phyloP scores from a whole-genome alignment of 768 basidiomycete species.

The Tephrocybe sp. region DNA sequence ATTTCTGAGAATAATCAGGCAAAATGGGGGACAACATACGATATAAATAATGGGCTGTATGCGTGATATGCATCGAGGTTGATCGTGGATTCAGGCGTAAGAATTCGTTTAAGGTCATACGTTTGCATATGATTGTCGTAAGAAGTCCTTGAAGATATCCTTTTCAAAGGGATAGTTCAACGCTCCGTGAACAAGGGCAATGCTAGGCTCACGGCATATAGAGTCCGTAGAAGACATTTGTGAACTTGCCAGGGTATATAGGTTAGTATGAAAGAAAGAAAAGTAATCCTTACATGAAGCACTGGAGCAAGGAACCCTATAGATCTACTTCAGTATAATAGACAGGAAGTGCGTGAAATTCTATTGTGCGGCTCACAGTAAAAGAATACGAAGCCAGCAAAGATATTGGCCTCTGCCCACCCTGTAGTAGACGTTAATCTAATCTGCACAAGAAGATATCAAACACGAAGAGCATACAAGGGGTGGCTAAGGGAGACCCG shows the following conservation, averaged over 20 bases:
- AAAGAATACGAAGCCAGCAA: slow-evolving; percentile 60
- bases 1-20: neutral
- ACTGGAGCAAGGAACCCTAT: slow-evolving; percentile 56
- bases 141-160: slow-evolving; percentile 58
- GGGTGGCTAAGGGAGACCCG: slow-evolving; percentile 51
- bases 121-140: slow-evolving; percentile 56
- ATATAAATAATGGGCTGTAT: slow-evolving; percentile 63
- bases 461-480: slow-evolving; percentile 22
- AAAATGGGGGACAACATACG: slow-evolving; percentile 18
- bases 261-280: neutral
- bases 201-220: slow-evolving; percentile 47
- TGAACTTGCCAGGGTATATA: slow-evolving; percentile 36
- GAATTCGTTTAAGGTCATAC: slow-evolving; percentile 59
- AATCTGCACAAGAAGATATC: neutral
- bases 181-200: neutral
- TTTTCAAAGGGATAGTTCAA: slow-evolving; percentile 13
- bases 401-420: slow-evolving; percentile 78
- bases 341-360: neutral
- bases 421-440: slow-evolving; percentile 18
- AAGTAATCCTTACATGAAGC: slow-evolving; percentile 41
- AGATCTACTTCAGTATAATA: neutral
- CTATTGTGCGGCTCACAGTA: slow-evolving; percentile 41
- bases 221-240: slow-evolving; percentile 56
- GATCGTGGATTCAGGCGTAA: slow-evolving; percentile 51
- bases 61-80: slow-evolving; percentile 49